Conservation (phyloP, 1,284 basidiomycete species). For the Ceratobasidium sp. region DNA sequence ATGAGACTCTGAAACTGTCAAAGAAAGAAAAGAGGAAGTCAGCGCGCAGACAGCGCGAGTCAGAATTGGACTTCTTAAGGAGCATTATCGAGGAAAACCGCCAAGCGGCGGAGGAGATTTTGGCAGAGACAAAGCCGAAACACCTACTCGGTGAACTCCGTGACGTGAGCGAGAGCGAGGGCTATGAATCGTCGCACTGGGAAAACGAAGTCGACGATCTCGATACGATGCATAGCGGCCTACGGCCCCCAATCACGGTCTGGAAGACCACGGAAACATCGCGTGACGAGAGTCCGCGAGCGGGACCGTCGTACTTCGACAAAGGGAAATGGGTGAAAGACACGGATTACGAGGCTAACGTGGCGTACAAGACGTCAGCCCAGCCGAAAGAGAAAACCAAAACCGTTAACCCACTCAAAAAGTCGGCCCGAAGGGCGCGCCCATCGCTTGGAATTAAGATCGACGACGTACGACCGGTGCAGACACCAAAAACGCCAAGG, state of each 20-base stretch:
- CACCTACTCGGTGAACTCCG: not conserved
- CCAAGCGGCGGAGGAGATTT: not conserved
- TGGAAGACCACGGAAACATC: not conserved
- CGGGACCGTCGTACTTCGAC: constrained; percentile 5
- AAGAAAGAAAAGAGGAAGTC: not conserved
- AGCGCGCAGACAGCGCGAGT: not conserved
- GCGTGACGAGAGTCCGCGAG: not conserved
- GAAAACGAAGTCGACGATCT: not conserved
- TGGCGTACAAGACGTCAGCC: not conserved
- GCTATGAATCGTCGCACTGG: not conserved
- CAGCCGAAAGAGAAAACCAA: not conserved
- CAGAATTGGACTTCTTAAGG: not conserved
- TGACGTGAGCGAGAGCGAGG: not conserved
- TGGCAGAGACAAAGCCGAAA: not conserved
- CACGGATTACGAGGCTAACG: not conserved
- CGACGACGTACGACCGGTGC: not conserved
- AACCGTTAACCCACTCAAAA: not conserved
- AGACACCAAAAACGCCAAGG: not conserved
- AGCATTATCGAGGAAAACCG: not conserved
- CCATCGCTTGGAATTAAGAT: constrained; percentile 10
- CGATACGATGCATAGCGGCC: too few relatives aligned
- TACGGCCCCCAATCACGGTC: not conserved
- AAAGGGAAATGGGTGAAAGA: constrained; percentile 17
- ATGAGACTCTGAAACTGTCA: constrained; percentile 2
- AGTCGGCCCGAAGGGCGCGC: not conserved